Evolutionary conservation across 2,329 filamentous ascomycete genomes (phyloP), one percentile per base, ranked within the genome.

Genomic region (Xylariaceae sp.): DNA sequence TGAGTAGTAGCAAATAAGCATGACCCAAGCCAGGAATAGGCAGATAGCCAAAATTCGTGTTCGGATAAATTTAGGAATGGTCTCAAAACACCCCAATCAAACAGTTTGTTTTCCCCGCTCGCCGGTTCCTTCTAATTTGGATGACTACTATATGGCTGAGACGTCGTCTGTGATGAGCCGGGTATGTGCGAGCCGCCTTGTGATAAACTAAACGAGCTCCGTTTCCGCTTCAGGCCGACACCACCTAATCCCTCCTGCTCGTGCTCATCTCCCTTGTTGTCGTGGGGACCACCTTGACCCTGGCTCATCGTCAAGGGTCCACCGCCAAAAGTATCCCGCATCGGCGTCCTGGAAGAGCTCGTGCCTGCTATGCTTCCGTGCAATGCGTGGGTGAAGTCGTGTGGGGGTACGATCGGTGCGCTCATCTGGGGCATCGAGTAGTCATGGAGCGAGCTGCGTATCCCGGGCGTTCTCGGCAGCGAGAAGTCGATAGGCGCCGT

Each of bases 371-470:
- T 59, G 51, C 56, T 65, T 5, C 63, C 64, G 27, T 71, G 66
- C 42, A 73, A 64, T 4, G 68, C 66, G 41, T 70, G 67, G 2
- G 65, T 63, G 47, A 76, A 77, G 38, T 78, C 74, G 36, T 67
- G 67, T 0, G 73, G 61, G 3, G 72, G 67, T 3, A 68, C 67
- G 40, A 76, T 73, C 1, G 73, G 73, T 2, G 73, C 71, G 50
- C 69, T 74, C 61, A 77, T 64, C 51, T 76, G 73, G 3, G 73
- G 65, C 52, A 73, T 69, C 9, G 67, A 66, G 53, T 74, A 76
- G 38, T 76, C 71, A 14, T 58, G 59, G 19, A 62, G 59, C 52
- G 43, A 59, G 43, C 41, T 53, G 35, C 60, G 55, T 37, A 64
- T 57, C 19, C 56, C 57, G 11, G 65, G 62, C 3, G 68, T 69